Base-by-base conservation (phyloP, 306 rosid species). In the Ceratonia siliqua region DNA sequence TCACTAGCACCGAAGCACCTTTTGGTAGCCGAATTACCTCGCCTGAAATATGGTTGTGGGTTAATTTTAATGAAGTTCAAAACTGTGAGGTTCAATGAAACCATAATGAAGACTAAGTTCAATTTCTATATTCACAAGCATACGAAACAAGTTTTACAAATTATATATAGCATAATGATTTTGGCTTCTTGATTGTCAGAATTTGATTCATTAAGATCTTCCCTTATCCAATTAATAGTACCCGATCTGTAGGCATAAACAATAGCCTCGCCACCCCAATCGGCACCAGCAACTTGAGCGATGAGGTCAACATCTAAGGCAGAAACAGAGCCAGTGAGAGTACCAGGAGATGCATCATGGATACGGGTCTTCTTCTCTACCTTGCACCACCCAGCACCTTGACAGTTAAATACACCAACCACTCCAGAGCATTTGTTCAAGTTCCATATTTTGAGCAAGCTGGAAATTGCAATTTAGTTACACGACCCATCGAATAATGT, bases 361-460 rank as follows among this genome's bases (percentile, higher is more conserved):
- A 92, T 89, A 70, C 89, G 90, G 8, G 89, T 92, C 83, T 89
- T 92, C 87, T 92, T 95, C 67, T 75, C 76, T 35, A 82, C 17
- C 83, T 89, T 92, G 92, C 99, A 92, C 99, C 99, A 95, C 7
- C 98, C 99, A 17, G 99, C 99, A 62, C 99, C 99, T 89, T 95
- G 99, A 81, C 99, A 92, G 72, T 95, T 95, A 76, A 92, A 95
- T 4, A 92, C 93, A 57, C 99, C 99, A 62, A 95, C 89, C 15
- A 95, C 97, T 42, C 99, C 99, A 18, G 96, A 72, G 74, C 91
- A 92, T 70, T 89, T 87, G 87, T 95, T 95, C 80, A 95, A 27
- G 85, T 95, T 95, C 99, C 99, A 95, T 78, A 95, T 68, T 79
- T 95, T 95, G 78, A 95, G 98, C 89, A 95, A 81, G 85, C 99